Conservation (phyloP, 805 yeast species). For the Maudiozyma serrabonitensis region DNA sequence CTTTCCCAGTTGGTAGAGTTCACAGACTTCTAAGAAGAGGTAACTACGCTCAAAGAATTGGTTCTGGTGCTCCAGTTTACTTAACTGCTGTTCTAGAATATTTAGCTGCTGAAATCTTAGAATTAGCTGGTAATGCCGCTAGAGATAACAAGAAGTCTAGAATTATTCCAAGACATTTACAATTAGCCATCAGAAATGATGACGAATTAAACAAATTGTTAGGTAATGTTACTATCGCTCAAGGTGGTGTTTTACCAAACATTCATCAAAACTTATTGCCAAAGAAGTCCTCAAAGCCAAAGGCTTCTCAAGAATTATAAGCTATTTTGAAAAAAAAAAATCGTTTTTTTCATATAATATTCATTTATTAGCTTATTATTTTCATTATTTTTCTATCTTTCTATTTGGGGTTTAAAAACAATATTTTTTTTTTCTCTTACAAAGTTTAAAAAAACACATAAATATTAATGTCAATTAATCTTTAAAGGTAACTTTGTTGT, state of each 20-base stretch:
- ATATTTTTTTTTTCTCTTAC: background rate
- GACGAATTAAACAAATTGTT: conserved; percentile 94
- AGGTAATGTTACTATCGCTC: conserved; percentile 90
- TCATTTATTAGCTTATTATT: background rate
- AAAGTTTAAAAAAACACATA: background rate
- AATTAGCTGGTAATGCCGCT: conserved; percentile 98
- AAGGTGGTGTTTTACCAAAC: conserved; percentile 99
- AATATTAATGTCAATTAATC: background rate
- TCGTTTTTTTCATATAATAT: background rate
- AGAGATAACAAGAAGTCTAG: conserved; percentile 99
- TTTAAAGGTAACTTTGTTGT: background rate
- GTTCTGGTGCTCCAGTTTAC: conserved; percentile 99
- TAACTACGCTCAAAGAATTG: conserved; percentile 96
- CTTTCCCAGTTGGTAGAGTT: conserved; percentile 99
- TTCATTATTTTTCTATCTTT: background rate
- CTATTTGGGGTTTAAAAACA: background rate
- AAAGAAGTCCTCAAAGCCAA: conserved; percentile 55
- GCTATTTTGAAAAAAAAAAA: background rate
- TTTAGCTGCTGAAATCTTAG: conserved; percentile 95
- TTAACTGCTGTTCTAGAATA: conserved; percentile 95
- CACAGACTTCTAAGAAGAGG: conserved; percentile 95
- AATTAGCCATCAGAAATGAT: conserved; percentile 97
- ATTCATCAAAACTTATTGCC: conserved; percentile 89
- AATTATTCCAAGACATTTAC: conserved; percentile 97
- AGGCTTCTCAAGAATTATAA: conserved; percentile 61